Conservation (phyloP, 306 rosid genomes). For the Carpinus fangiana region DNA sequence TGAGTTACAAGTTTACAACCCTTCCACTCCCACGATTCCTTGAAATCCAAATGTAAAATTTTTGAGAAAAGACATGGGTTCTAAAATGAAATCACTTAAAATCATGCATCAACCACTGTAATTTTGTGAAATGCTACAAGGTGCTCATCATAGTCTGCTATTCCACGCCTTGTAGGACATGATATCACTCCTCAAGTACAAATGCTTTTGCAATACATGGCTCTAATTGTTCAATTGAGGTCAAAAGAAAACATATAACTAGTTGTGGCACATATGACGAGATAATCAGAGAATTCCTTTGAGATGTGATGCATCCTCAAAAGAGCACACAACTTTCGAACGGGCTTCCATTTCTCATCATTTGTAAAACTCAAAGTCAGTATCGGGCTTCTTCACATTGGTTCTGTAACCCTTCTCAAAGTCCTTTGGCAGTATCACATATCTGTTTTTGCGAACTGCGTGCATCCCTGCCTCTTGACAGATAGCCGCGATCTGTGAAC, state of each 20-base stretch:
- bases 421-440: conserved; percentile 94
- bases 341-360: conserved; percentile 38
- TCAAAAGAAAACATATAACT: not conserved
- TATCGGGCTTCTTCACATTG: conserved; percentile 98
- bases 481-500: conserved; percentile 78
- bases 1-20: not conserved
- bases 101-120: not conserved
- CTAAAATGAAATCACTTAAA: not conserved
- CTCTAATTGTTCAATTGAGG: conserved; percentile 10
- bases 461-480: conserved; percentile 99
- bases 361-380: conserved; percentile 98
- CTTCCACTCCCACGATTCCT: no score
- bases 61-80: not conserved
- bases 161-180: not conserved
- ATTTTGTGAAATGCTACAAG: not conserved
- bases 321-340: not conserved
- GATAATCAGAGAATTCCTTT: not conserved
- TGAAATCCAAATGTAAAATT: no score
- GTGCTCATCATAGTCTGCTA: not conserved
- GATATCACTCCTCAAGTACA: not conserved
- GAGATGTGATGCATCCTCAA: not conserved
- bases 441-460: conserved; percentile 95
- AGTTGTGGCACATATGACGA: not conserved
- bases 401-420: conserved; percentile 97
- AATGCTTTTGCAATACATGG: not conserved